Evolutionary conservation across 805 yeast species (phyloP), one percentile per base, ranked within the genome.

Genomic region (Starmera amethionina): DNA sequence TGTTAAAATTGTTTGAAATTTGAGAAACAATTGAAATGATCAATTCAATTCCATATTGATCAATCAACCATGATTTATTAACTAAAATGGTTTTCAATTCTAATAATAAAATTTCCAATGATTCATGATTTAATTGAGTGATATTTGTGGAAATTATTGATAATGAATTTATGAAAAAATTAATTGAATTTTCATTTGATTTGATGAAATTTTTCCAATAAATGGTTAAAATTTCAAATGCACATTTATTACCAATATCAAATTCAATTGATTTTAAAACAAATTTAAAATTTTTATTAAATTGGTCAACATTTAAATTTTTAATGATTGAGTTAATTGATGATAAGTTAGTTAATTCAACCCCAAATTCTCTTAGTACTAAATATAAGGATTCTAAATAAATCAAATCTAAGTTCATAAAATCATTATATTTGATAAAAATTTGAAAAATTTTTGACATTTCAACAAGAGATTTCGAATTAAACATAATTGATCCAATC

Each of bases 1-100:
- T 38, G 28, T 15, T 15, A 6, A 16, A 12, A 33, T 18, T 18
- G 14, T 46, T 50, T 5, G 48, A 46, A 5, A 60, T 40, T 32
- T 57, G 52, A 3, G 67, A 52, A 4, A 69, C 46, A 14, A 71
- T 45, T 4, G 70, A 60, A 11, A 83, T 47, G 0, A 75, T 54
- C 30, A 70, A 50, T 55, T 86, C 96, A 15, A 79, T 60, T 0
- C 75, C 56, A 52, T 80, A 82, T 55, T 86, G 96, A 4, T 75
- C 64, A 37, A 85, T 67, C 1, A 73, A 47, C 81, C 84, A 76
- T 0, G 72, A 48, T 40, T 72, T 68, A 7, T 73, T 73, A 9
- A 72, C 58, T 14, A 82, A 56, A 8, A 73, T 43, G 0, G 49
- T 39, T 43, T 67, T 74, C 22, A 82, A 32, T 7, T 64, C 36